Evolutionary conservation across 163 green algal species (phyloP).

Genomic region (Chlorella variabilis): DNA sequence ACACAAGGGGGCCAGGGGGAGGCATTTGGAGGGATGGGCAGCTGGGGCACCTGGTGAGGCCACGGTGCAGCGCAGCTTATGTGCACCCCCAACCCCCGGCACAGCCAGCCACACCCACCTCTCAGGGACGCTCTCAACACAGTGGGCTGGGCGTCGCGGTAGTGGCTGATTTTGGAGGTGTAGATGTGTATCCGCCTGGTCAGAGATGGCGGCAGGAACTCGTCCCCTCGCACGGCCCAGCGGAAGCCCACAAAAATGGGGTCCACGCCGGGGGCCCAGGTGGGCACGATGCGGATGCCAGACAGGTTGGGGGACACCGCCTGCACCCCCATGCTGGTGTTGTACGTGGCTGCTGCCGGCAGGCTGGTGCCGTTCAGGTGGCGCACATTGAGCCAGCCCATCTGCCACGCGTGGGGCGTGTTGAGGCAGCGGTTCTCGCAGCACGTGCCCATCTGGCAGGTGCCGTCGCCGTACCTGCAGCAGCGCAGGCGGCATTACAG

Average conservation of each 20-base stretch:
- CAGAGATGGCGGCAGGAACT: background rate
- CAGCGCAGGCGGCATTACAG: background rate
- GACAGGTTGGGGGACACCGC: no score
- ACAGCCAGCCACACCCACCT: no score
- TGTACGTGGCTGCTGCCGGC: background rate
- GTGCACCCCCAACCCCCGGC: no score
- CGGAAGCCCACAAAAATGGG: background rate
- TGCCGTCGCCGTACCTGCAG: background rate
- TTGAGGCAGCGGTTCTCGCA: conserved; percentile 4
- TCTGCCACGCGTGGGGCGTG: conserved; percentile 2
- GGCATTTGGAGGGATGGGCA: background rate
- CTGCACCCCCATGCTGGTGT: background rate
- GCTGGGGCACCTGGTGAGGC: no score
- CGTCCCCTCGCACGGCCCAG: background rate
- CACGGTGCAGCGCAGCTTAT: no score
- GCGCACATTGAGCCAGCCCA: background rate
- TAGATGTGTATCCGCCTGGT: background rate
- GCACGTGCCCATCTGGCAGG: background rate
- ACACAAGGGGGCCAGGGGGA: no score
- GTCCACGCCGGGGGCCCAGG: background rate
- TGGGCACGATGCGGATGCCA: background rate
- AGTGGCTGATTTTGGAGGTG: background rate
- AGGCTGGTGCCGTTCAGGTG: background rate
- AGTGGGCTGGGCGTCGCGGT: background rate
- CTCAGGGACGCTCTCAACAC: background rate